Base-by-base conservation (phyloP, 1,139 yeast genomes). In the Blastobotrys apis region DNA sequence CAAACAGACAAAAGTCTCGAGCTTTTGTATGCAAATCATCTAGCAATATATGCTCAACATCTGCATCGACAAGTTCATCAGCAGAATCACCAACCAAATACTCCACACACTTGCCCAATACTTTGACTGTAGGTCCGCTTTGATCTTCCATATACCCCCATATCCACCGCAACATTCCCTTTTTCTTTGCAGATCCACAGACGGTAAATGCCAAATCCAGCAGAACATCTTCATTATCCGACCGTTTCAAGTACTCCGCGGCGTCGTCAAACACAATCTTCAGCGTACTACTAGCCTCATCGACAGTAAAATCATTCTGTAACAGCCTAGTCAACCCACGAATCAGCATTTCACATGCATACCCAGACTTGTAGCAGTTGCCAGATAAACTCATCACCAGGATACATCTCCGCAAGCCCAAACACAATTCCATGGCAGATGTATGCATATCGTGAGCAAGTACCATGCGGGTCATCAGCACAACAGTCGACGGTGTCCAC, bases 261-360 rank as follows among this genome's bases (percentile, higher is more conserved):
- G 40, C 45, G 20, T 38, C 37, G n/a, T 39, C 45, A 9, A 50
- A 20, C 19, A 50, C 37, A 12, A 39, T 8, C 33, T 46, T 36
- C 17, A 41, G 10, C 4, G 37, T 4, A 6, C 20, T 16, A 20
- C 39, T 31, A 4, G 44, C 46, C 27, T 47, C 51, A 10, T 33
- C 33, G 22, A 31, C 29, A 2, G 26, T 19, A 20, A 29, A 19
- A 4, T 44, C 35, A 10, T 26, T 26, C 2, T 35, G 22, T 12
- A 41, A n/a, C 17, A 50, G 26, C 30, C n/a, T n/a, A n/a, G n/a
- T n/a, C n/a, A 44, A 26, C 3, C 49, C 54, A n/a, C 45, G 26
- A 3, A 49, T 39, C 15, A 43, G 36, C 13, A 51, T 20, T 33
- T 49, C 52, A 16, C 47, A 40, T 1, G 48, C 36, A 33, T 51